Evolutionary conservation across 345 rosid genomes (phyloP), one percentile per base, ranked within the genome.

Genomic region (Arabis alpina): DNA sequence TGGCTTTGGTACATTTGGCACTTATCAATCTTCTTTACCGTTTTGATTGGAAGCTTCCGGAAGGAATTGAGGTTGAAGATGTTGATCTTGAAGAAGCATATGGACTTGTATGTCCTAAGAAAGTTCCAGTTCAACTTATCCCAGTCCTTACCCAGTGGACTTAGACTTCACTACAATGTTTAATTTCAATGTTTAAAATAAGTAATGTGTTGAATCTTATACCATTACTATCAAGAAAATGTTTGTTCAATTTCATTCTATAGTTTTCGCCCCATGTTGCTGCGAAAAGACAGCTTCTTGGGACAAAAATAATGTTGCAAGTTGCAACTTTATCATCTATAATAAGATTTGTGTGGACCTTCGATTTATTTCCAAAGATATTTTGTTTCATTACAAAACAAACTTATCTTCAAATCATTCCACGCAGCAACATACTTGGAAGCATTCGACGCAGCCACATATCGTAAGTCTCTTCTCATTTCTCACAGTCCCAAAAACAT

Each of bases 31-130:
- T 84, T 8, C 61, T 86, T 9, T 51, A 70, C 52, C 37, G 66
- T 2, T 86, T 82, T 1, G 77, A 84, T 9, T 84, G 88, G 88
- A 58, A 70, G 44, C 63, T 82, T 36, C 85, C 87, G 5, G 30
- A 45, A 8, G 88, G 85, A 6, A 72, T 79, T 76, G 43, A 40
- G 0, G 25, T 5, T 3, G 75, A 80, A 43, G 85, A 80, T 64
- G 25, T 88, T 25, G 79, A 81, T 24, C 76, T 80, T 83, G 81
- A 78, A 39, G 88, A 75, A 74, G 66, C 50, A 6, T 55, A 2
- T 19, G 93, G 90, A 25, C 36, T 88, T 15, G 70, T 80, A 0
- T 41, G 79, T 68, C 76, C 71, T 66, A 84, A 81, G 77, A 82
- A 82, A 73, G 55, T 53, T 51, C 83, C 85, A 34, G 86, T 84